Evolutionary conservation across 805 yeast species (phyloP).

Genomic region (Ogataea polymorpha): DNA sequence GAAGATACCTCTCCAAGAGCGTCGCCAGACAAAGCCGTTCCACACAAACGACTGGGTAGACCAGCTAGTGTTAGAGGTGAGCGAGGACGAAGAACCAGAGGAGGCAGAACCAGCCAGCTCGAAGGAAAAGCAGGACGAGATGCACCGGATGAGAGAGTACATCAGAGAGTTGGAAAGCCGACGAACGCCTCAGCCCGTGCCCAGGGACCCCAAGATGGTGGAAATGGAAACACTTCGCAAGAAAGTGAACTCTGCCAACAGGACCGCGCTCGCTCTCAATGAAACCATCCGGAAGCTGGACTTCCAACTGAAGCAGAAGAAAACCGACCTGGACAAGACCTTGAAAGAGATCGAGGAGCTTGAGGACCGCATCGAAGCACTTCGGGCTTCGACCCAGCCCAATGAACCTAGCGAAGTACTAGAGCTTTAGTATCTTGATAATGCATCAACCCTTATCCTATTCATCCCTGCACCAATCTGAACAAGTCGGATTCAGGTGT

Average conservation of each 20-base stretch:
- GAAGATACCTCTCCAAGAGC: slow-evolving; percentile 5
- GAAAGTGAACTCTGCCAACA: slow-evolving; percentile 8
- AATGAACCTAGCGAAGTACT: not conserved
- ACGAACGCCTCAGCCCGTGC: not conserved
- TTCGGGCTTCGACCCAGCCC: not conserved
- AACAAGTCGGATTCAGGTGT: slow-evolving; percentile 6
- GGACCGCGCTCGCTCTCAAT: slow-evolving; percentile 12
- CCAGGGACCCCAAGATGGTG: not conserved
- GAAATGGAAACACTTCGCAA: slow-evolving; percentile 8
- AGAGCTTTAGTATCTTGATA: not conserved
- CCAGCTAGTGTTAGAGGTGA: slow-evolving; percentile 17
- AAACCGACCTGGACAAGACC: slow-evolving; percentile 11
- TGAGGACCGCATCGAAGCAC: slow-evolving; percentile 9
- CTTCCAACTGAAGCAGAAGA: slow-evolving; percentile 7
- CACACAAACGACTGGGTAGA: slow-evolving; percentile 19
- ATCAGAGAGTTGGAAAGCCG: slow-evolving; percentile 16
- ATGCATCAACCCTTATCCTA: not conserved
- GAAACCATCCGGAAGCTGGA: slow-evolving; percentile 11
- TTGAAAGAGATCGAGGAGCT: slow-evolving; percentile 9
- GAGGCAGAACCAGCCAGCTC: slow-evolving; percentile 3
- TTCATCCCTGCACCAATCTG: slow-evolving; percentile 7
- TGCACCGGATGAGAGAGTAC: slow-evolving; percentile 18
- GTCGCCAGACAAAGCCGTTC: slow-evolving; percentile 11
- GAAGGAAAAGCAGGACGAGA: slow-evolving; percentile 18
- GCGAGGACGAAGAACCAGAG: slow-evolving; percentile 36